Evolutionary conservation across 345 rosid genomes (phyloP).

Genomic region (Zanthoxylum bungeanum): DNA sequence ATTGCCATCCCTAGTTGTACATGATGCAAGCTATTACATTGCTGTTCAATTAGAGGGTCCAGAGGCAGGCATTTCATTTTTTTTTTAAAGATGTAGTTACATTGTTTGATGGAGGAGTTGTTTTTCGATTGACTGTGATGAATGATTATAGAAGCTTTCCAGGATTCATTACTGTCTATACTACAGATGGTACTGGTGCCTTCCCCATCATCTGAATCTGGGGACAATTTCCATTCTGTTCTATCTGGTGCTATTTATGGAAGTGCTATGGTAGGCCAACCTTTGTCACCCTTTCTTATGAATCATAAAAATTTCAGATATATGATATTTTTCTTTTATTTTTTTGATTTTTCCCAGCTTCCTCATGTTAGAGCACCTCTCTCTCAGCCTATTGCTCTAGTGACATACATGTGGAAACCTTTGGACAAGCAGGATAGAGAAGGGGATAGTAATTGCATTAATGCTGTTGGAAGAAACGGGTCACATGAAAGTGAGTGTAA

Average conservation of each 20-base stretch:
- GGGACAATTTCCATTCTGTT: conserved; percentile 38
- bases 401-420: conserved; percentile 76
- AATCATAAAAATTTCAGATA: not conserved
- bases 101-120: not conserved
- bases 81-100: too few relatives aligned
- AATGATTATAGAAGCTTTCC: conserved; percentile 13
- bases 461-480: conserved; percentile 18
- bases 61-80: conserved; percentile 54
- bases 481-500: conserved; percentile 8
- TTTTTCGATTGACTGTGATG: not conserved
- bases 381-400: conserved; percentile 62
- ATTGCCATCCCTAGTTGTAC: too few relatives aligned
- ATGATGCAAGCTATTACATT: conserved; percentile 72
- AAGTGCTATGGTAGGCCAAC: conserved; percentile 57
- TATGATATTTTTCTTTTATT: not conserved
- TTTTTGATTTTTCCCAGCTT: conserved; percentile 46
- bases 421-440: conserved; percentile 23
- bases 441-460: conserved; percentile 17
- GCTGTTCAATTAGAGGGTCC: conserved; percentile 73
- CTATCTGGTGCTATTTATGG: conserved; percentile 58
- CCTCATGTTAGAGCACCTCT: conserved; percentile 54
- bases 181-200: conserved; percentile 57
- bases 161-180: conserved; percentile 62
- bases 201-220: conserved; percentile 40
- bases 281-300: not conserved